These are phyloP conservation scores for Aspergillus puulaauensis DNA, from an alignment of 2,329 filamentous ascomycete genomes.

Conservation along the genomic window DNA sequence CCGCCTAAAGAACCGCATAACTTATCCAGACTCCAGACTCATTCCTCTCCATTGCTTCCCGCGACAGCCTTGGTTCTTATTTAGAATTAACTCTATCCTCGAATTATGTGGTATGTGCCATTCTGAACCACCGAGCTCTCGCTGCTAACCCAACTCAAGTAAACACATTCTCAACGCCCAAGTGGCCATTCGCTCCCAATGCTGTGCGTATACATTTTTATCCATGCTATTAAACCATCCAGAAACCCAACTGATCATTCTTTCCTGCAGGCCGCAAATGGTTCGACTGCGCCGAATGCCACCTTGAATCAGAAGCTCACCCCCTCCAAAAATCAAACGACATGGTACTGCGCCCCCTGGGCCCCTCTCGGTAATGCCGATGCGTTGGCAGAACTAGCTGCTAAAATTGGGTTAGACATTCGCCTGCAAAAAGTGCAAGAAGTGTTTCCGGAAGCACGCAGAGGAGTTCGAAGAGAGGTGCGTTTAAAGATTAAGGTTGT, in stretches of 20 bases:
- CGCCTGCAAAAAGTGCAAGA: slow-evolving; percentile 98
- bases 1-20: slow-evolving; percentile 13
- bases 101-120: slow-evolving; percentile 29
- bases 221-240: neutral
- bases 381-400: neutral
- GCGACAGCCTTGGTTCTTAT: neutral
- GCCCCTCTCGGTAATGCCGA: neutral
- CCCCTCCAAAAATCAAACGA: slow-evolving; percentile 74
- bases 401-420: slow-evolving; percentile 55
- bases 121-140: neutral
- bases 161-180: slow-evolving; percentile 99
- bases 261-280: slow-evolving; percentile 73
- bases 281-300: slow-evolving; percentile 98
- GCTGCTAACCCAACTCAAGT: slow-evolving; percentile 49
- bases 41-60: neutral
- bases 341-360: slow-evolving; percentile 57
- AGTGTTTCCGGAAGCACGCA: slow-evolving; percentile 94
- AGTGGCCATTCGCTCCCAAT: slow-evolving; percentile 91
- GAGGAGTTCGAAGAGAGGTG: slow-evolving; percentile 83
- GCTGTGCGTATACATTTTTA: slow-evolving; percentile 63
- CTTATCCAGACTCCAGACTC: slow-evolving; percentile 3
- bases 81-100: neutral
- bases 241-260: neutral
- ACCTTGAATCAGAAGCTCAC: slow-evolving; percentile 77
- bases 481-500: neutral